These are phyloP conservation scores for Talaromyces wortmannii DNA, from an alignment of 495 filamentous ascomycete species.

Conservation along the genomic window DNA sequence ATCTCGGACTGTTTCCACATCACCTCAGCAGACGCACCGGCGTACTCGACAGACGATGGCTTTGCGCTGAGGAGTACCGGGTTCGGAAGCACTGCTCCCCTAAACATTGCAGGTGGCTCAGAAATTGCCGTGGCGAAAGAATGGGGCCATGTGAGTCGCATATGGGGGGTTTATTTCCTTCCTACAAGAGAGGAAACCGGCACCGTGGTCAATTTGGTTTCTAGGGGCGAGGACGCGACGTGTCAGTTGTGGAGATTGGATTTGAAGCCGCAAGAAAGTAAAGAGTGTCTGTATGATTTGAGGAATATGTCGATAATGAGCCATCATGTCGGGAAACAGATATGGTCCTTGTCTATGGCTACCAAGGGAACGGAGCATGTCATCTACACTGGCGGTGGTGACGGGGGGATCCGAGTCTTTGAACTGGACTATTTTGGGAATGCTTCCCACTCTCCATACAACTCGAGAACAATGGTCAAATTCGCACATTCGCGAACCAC, in stretches of 20 bases:
- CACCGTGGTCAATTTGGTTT: slow-evolving; percentile 44
- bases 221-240: slow-evolving; percentile 75
- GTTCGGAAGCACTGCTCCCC: slow-evolving; percentile 20
- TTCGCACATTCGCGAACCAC: slow-evolving; percentile 12
- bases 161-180: slow-evolving; percentile 77
- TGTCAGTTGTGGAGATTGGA: slow-evolving; percentile 62
- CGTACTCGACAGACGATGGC: slow-evolving; percentile 33
- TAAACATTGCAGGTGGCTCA: slow-evolving; percentile 13
- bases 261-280: slow-evolving; percentile 13
- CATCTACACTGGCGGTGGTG: slow-evolving; percentile 61
- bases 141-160: slow-evolving; percentile 83
- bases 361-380: slow-evolving; percentile 1
- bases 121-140: slow-evolving; percentile 50
- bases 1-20: slow-evolving; percentile 45
- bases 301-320: slow-evolving; percentile 42
- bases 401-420: slow-evolving; percentile 52
- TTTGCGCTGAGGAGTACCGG: slow-evolving; percentile 37
- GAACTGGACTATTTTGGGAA: background rate
- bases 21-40: slow-evolving; percentile 22
- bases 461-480: slow-evolving; percentile 8
- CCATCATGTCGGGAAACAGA: slow-evolving; percentile 79
- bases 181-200: slow-evolving; percentile 12
- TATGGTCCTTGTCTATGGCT: slow-evolving; percentile 69
- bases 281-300: slow-evolving; percentile 30
- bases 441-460: background rate